Base-by-base conservation (phyloP, 495 filamentous ascomycete species). In the Massariosphaeria phaeospora region DNA sequence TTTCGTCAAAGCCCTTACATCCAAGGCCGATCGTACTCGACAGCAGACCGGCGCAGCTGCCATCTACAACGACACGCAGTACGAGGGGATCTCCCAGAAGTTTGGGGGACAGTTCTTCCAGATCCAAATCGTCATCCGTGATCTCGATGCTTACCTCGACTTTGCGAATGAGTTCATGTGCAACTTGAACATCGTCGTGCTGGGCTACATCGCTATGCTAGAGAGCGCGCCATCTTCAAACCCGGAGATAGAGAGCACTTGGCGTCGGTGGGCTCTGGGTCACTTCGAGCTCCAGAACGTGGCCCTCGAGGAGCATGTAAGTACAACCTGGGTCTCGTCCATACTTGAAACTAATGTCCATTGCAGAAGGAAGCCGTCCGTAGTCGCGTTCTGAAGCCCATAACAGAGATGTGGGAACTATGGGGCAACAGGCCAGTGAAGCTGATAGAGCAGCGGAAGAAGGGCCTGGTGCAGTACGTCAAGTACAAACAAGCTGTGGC, bases 381-480 rank as follows among this genome's bases (percentile, higher is more conserved):
- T 12, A 88, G 85, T 68, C 81, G 84, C 59, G 85, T 94, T 41
- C 89, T 95, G 46, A 84, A 91, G 49, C 93, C 93, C 1, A 89
- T 97, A 70, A 79, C 87, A 61, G 80, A 81, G 23, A 72, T 95
- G 27, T 82, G 96, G 50, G 82, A 84, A 63, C 77, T 90, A 9
- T 85, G 95, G 58, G 82, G 85, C 44, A n/a, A n/a, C n/a, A 18
- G 38, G 1, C 89, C 91, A 1, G 83, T 86, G 33, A 81, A 85
- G 41, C 80, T 94, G 4, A 95, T 96, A 82, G 84, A 84, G 59
- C 95, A 96, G 69, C 84, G 93, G 10, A 83, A 88, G 48, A 96
- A 96, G 71, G 84, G 89, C 26, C 79, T 94, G 4, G 72, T 88
- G 30, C 91, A 96, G 65, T 96, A 90, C 68, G 86, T 89, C 48